Evolutionary conservation across 805 yeast genomes (phyloP).

Genomic region (Ogataea sp.): DNA sequence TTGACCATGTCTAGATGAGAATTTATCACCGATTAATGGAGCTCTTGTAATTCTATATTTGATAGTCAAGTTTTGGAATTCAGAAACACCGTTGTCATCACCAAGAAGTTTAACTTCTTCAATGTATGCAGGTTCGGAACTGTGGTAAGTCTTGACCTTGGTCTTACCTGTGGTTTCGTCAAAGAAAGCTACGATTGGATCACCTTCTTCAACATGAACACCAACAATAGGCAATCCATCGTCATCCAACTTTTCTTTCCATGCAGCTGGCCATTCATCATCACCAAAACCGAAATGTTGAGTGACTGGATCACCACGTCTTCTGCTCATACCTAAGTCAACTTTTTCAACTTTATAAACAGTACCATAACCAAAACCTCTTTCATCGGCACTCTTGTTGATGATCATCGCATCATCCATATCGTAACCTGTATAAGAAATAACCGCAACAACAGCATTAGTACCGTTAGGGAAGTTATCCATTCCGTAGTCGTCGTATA

Average conservation of each 20-base stretch:
- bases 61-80: slow-evolving; percentile 77
- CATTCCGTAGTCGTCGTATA: slow-evolving; percentile 95
- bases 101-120: slow-evolving; percentile 92
- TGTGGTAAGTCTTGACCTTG: slow-evolving; percentile 85
- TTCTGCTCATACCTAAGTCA: slow-evolving; percentile 67
- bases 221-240: slow-evolving; percentile 95
- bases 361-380: slow-evolving; percentile 97
- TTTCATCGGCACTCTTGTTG: slow-evolving; percentile 93
- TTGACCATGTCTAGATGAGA: slow-evolving; percentile 96
- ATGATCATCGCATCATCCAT: slow-evolving; percentile 99
- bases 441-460: slow-evolving; percentile 97
- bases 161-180: slow-evolving; percentile 91
- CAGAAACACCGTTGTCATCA: slow-evolving; percentile 70
- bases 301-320: slow-evolving; percentile 89
- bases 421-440: slow-evolving; percentile 98
- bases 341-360: slow-evolving; percentile 92
- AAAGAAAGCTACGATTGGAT: slow-evolving; percentile 86
- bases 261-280: slow-evolving; percentile 86
- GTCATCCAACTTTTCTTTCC: slow-evolving; percentile 81
- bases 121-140: slow-evolving; percentile 88
- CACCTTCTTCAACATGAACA: slow-evolving; percentile 84
- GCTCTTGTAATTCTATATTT: slow-evolving; percentile 87
- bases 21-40: slow-evolving; percentile 95
- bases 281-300: slow-evolving; percentile 92
- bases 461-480: slow-evolving; percentile 98